phyloP scores from a whole-genome alignment of 2,329 filamentous ascomycete species.

The Fusarium humuli region DNA sequence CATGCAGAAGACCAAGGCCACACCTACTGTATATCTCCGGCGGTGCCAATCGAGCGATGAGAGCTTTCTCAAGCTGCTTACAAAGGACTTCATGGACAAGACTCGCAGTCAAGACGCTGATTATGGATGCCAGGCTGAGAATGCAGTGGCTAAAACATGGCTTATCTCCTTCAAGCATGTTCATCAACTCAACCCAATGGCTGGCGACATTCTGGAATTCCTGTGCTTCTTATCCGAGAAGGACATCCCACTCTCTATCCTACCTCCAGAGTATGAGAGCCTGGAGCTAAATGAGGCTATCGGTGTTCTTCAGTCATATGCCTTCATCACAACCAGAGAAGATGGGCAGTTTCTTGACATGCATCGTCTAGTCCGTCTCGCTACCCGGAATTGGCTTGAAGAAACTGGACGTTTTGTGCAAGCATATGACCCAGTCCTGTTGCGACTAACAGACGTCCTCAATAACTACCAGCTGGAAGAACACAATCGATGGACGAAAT shows the following conservation, averaged over 20 bases:
- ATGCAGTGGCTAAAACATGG: not conserved
- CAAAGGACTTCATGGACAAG: not conserved
- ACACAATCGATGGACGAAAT: fast-evolving
- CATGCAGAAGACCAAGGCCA: not conserved
- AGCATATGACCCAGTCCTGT: not conserved
- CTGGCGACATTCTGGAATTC: not conserved
- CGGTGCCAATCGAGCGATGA: not conserved
- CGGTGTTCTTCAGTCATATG: not conserved
- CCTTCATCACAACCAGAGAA: fast-evolving
- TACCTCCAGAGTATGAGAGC: not conserved
- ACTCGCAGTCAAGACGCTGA: not conserved
- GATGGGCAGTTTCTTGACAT: not conserved
- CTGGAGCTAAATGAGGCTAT: not conserved
- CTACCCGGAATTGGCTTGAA: not conserved
- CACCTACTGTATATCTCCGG: fast-evolving
- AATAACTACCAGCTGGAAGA: fast-evolving
- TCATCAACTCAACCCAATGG: fast-evolving
- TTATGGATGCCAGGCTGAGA: not conserved
- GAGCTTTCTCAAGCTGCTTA: not conserved
- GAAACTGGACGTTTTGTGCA: not conserved
- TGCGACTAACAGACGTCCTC: fast-evolving
- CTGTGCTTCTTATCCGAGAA: not conserved
- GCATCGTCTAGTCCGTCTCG: not conserved
- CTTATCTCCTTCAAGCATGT: not conserved
- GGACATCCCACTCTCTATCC: not conserved